Percentiles rank a stretch among this genome's conserved stretches.
phyloP scores from a whole-genome alignment of 2,329 filamentous ascomycete genomes.

The Alternaria ventricosa region DNA sequence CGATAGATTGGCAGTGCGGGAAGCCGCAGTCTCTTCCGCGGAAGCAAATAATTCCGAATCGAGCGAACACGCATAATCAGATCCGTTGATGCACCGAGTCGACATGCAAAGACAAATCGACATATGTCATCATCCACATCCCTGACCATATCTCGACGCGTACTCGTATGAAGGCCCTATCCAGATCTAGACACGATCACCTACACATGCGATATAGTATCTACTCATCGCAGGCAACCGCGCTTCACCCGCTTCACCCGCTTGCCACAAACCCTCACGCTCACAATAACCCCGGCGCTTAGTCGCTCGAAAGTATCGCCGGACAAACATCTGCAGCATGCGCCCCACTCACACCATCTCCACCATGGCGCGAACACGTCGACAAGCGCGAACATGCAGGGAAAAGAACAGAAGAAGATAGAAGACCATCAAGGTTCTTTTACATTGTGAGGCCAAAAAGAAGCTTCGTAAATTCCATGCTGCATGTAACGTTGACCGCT shows the following conservation, averaged over 20 bases:
- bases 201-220: too few relatives aligned
- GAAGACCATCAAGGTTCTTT: not conserved
- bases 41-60: not conserved
- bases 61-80: not conserved
- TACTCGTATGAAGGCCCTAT: not conserved
- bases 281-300: not conserved
- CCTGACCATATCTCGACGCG: not conserved
- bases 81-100: too few relatives aligned
- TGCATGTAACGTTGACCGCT: not conserved
- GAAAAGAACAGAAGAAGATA: not conserved
- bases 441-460: not conserved
- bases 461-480: not conserved
- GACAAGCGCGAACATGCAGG: slow-evolving; percentile 1
- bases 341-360: slow-evolving; percentile 11
- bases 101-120: not conserved
- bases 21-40: not conserved
- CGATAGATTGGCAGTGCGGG: not conserved
- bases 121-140: not conserved
- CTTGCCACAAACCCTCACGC: not conserved
- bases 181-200: too few relatives aligned
- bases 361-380: slow-evolving; percentile 1
- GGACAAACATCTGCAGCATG: not conserved
- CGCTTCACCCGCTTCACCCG: not conserved
- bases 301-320: not conserved
- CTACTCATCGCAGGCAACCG: not conserved